phyloP scores from a whole-genome alignment of 1,139 yeast genomes.

The Pneumocystis jirovecii region DNA sequence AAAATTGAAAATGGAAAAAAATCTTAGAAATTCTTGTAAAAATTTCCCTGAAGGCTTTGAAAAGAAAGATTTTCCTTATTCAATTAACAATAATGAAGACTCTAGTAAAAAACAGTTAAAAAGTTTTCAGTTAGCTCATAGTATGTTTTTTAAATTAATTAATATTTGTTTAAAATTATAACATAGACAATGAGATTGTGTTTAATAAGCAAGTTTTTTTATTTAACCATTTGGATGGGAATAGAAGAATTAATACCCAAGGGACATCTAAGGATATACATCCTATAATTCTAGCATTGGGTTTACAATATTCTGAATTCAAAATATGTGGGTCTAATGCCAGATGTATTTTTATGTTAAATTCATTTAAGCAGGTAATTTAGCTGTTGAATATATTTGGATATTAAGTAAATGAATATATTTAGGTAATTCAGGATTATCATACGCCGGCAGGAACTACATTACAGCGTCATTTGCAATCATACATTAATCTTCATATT shows the following conservation, averaged over 20 bases:
- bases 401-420: conserved; percentile 5
- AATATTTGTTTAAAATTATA: conserved; percentile 28
- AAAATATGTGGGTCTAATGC: conserved; percentile 80
- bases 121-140: conserved; percentile 43
- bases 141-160: conserved; percentile 34
- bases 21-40: background rate
- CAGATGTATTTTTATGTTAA: conserved; percentile 72
- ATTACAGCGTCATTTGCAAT: conserved; percentile 73
- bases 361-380: conserved; percentile 43
- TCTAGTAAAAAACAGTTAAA: conserved; percentile 26
- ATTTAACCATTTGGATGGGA: conserved; percentile 76
- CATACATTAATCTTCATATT: conserved; percentile 83
- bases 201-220: conserved; percentile 35
- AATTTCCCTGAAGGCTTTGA: background rate
- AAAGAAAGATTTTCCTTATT: background rate
- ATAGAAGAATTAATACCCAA: conserved; percentile 19
- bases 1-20: background rate
- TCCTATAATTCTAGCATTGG: conserved; percentile 66
- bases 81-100: conserved; percentile 22
- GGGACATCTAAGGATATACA: conserved; percentile 50
- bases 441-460: conserved; percentile 75
- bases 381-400: background rate
- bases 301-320: conserved; percentile 70
- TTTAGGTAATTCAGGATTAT: conserved; percentile 59
- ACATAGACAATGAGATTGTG: background rate